Conservation (phyloP, 495 filamentous ascomycete species). For the Penicillium canariense region DNA sequence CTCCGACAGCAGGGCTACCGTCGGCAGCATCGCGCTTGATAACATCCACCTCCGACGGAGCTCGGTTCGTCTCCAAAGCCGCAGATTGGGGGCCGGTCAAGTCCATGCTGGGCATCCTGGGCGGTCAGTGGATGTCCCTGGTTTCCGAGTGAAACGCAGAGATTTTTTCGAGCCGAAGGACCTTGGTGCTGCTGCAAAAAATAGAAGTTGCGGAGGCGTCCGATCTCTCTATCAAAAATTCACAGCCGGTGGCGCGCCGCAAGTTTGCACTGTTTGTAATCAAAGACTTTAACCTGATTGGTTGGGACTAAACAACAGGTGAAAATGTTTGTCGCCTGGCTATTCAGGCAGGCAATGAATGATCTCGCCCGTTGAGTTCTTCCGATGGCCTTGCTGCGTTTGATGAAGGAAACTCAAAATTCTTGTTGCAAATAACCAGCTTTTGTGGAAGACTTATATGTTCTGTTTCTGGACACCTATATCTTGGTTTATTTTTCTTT, state of each 20-base stretch:
- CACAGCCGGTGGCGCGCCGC: background rate
- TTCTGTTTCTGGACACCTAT: too few species aligned
- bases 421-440: too few species aligned
- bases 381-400: too few species aligned
- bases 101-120: conserved; percentile 15
- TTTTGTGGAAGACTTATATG: too few species aligned
- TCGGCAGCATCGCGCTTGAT: conserved; percentile 16
- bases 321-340: background rate
- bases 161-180: background rate
- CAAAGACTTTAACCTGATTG: background rate
- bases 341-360: background rate
- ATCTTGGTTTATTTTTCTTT: too few species aligned
- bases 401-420: background rate
- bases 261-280: background rate
- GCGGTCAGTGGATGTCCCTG: background rate
- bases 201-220: background rate
- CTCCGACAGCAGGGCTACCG: conserved; percentile 26
- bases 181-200: background rate
- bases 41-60: conserved; percentile 8
- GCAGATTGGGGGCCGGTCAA: conserved; percentile 7
- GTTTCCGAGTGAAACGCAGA: background rate
- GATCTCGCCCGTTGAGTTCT: too few species aligned
- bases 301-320: background rate
- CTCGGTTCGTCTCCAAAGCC: conserved; percentile 8
- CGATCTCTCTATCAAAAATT: conserved; percentile 2